Percentiles rank a stretch among this genome's conserved stretches.
phyloP scores from a whole-genome alignment of 169 alveolate genomes.

The Besnoitia besnoiti region DNA sequence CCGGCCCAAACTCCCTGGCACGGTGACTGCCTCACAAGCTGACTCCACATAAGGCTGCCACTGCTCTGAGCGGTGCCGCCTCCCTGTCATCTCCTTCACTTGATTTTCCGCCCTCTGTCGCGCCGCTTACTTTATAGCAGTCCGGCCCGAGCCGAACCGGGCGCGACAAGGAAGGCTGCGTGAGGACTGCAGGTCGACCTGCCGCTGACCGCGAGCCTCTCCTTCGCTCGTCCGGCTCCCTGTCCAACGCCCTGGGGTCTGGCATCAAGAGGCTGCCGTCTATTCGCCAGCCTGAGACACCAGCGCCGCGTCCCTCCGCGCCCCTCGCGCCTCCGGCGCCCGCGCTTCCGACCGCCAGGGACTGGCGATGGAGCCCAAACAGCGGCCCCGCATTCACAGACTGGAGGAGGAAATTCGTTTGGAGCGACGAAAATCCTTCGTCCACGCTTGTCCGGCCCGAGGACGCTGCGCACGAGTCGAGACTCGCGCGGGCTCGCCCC shows the following conservation, averaged over 20 bases:
- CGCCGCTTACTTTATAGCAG: background rate
- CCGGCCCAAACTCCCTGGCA: no score
- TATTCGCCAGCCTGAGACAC: no score
- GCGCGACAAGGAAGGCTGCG: background rate
- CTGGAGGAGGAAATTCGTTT: background rate
- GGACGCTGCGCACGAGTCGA: background rate
- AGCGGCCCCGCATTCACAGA: background rate
- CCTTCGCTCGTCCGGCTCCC: no score
- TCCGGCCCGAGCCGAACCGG: slow-evolving; percentile 20
- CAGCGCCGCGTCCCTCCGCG: no score
- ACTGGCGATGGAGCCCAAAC: background rate
- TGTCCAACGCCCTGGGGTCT: no score
- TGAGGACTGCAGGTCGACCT: no score
- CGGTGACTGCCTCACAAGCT: no score
- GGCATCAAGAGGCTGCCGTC: no score
- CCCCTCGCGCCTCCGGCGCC: background rate
- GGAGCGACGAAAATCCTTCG: background rate
- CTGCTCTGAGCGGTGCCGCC: background rate
- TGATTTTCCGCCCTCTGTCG: background rate
- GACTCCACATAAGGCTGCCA: no score
- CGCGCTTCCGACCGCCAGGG: background rate
- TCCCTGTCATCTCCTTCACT: background rate
- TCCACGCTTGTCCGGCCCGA: background rate
- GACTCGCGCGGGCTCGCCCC: background rate
- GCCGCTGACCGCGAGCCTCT: no score